Base-by-base conservation (phyloP, 164 flowering plant genomes). In the Chloranthus sessilifolius region DNA sequence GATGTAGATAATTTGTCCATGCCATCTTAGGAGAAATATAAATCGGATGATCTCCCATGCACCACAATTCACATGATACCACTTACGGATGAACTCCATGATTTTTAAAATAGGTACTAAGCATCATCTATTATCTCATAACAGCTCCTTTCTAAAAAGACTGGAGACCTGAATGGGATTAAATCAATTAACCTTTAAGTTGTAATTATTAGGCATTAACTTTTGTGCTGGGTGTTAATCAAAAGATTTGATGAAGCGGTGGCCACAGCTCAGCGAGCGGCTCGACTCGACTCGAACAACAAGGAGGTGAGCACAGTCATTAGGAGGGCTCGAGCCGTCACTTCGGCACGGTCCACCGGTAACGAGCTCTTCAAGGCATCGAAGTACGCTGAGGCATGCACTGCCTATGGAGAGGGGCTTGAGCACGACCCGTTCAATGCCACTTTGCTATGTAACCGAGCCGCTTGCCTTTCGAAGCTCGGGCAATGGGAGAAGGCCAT, bases 201-300 rank as follows among this genome's bases (percentile, higher is more conserved):
- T n/a, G n/a, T n/a, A n/a, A n/a, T n/a, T 33, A 7, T 7, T 33
- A 33, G 36, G 7, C 36, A 7, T 7, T 33, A 26, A 28, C 8
- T 14, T 15, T 46, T 22, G 2, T 48, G 37, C 31, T 5, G 29
- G 24, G 4, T n/a, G n/a, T n/a, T 24, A 19, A 20, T 42, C n/a
- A 19, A 28, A 37, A 91, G 98, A 60, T 83, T 88, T 59, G 96
- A 92, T 33, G 86, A 80, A 28, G 88, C 87, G 0, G 54, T 82
- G 36, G 52, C 56, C 16, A 65, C 73, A 17, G 81, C 85, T 22
- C 67, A 79, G 42, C 46, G 60, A 9, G 91, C 95, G 15, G 67
- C 65, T 31, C 59, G 55, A 49, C 70, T 88, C 4, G 81, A 88
- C 63, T 66, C 85, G 5, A 66, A 55, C 53, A 71, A 67, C 68